Base-by-base conservation (phyloP, 2,329 filamentous ascomycete species). In the Trematosphaeria pertusa region DNA sequence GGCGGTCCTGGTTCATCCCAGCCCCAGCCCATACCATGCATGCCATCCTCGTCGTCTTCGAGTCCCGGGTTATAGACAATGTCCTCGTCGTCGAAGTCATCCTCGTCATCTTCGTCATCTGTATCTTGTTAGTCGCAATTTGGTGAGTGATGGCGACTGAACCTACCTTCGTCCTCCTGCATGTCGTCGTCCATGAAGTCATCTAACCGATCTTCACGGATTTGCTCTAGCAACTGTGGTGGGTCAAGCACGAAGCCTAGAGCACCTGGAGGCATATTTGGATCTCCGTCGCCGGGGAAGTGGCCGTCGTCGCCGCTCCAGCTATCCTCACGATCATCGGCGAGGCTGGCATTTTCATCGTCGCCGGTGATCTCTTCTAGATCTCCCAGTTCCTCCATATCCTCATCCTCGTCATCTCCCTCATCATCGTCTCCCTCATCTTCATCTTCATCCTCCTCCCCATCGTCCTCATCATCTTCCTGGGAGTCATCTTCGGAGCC, bases 81-180 rank as follows among this genome's bases (percentile, higher is more conserved):
- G 12, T 85, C 83, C 21, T 85, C 83, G 19, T 85, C 83, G 17
- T 87, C 84, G 33, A 87, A 86, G 31, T 88, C 87, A 14, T 88
- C 86, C 36, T 91, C 89, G n/a, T 78, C 78, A 22, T 79, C 80
- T 53, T 78, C 73, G 56, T 75, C 77, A 61, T 64, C 65, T 48
- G 21, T 30, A 52, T 48, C 79, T 58, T 38, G 58, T 34, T 18
- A 38, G 26, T 18, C 11, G 33, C 5, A 14, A 12, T 30, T 18
- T 18, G 11, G 30, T 42, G n/a, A n/a, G n/a, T n/a, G n/a, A n/a
- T n/a, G n/a, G n/a, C n/a, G n/a, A n/a, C n/a, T n/a, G n/a, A n/a
- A 88, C 87, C 51, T 66, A 77, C 79, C 82, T 57, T 83, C 82
- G 48, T 81, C 81, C 51, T 83, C 81, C 40, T 76, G 75, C 72